Evolutionary conservation across 2,329 filamentous ascomycete genomes (phyloP), one percentile per base, ranked within the genome.

Genomic region (Tolypocladium ovalisporum): DNA sequence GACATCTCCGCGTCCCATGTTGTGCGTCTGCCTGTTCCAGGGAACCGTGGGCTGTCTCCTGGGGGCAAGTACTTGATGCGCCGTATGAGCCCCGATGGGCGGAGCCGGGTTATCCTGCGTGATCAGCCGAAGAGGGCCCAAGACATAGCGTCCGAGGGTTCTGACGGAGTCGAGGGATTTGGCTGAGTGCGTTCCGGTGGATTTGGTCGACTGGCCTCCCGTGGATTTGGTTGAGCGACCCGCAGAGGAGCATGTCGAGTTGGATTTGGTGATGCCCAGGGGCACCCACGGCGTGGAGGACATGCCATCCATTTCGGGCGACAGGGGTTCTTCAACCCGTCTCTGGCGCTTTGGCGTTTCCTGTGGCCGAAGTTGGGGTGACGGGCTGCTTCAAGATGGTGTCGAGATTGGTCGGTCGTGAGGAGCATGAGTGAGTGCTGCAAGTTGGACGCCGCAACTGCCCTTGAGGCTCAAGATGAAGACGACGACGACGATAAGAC

Each of bases 1-100:
- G 24, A 79, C 73, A 61, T 85, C 82, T 12, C 78, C 78, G 1
- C 72, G 71, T 4, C 68, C 66, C 57, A 72, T 63, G 22, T 61
- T 59, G 40, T 73, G 69, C n/a, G 56, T 58, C 36, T 68, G 57
- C 0, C 54, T 51, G 35, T 64, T 62, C 40, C 47, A 58, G 34
- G 24, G 49, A 22, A 61, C 54, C 22, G 54, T 59, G 27, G 52
- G 36, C 32, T 54, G 59, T 1, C 52, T 44, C 49, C 54, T 63
- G 36, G 52, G 47, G 34, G 35, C 44, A 29, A 54, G 47, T 7
- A 54, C 54, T 6, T 54, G 59, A 13, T 56, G 15, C 22, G 51
- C 49, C 17, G 39, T 35, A 1, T 62, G 61, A 57, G 65, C 62
- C 2, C 67, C 73, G 59, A 68, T 60, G 52, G 66, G 70, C 57